These are phyloP conservation scores for Hawksworthiomyces lignivorus DNA, from an alignment of 2,329 filamentous ascomycete species.

Conservation along the genomic window DNA sequence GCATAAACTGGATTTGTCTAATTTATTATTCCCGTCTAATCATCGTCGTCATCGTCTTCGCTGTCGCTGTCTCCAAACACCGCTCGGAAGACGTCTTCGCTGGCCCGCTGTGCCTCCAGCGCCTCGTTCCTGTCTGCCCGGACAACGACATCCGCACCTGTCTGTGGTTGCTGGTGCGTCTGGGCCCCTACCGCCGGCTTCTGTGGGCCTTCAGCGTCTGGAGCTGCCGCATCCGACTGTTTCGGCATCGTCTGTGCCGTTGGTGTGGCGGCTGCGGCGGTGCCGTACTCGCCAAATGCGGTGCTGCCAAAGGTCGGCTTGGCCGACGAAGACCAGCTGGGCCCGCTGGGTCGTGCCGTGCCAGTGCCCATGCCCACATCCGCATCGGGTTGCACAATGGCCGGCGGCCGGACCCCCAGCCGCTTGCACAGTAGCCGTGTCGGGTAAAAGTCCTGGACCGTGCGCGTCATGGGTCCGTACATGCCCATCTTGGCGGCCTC, in stretches of 20 bases:
- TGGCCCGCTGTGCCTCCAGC: slow-evolving; percentile 63
- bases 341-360: neutral
- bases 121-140: slow-evolving; percentile 73
- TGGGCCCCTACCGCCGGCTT: neutral
- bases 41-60: slow-evolving; percentile 31
- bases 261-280: slow-evolving; percentile 2
- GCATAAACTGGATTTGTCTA: too few relatives aligned
- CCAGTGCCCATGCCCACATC: slow-evolving; percentile 20
- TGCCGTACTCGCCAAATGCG: neutral
- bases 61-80: slow-evolving; percentile 87
- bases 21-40: neutral
- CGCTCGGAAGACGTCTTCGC: slow-evolving; percentile 78
- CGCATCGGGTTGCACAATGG: slow-evolving; percentile 53
- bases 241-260: too few relatives aligned
- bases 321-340: neutral
- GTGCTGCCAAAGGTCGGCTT: too few relatives aligned
- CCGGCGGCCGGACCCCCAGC: slow-evolving; percentile 77
- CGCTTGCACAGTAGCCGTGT: slow-evolving; percentile 85
- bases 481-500: slow-evolving; percentile 84
- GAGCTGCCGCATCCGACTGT: too few relatives aligned
- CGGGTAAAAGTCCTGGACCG: slow-evolving; percentile 64
- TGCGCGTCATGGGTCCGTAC: slow-evolving; percentile 84
- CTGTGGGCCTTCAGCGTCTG: too few relatives aligned
- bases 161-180: neutral
- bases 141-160: slow-evolving; percentile 30